Conservation (phyloP, 495 filamentous ascomycete species). For the Parathielavia hyrcaniae region DNA sequence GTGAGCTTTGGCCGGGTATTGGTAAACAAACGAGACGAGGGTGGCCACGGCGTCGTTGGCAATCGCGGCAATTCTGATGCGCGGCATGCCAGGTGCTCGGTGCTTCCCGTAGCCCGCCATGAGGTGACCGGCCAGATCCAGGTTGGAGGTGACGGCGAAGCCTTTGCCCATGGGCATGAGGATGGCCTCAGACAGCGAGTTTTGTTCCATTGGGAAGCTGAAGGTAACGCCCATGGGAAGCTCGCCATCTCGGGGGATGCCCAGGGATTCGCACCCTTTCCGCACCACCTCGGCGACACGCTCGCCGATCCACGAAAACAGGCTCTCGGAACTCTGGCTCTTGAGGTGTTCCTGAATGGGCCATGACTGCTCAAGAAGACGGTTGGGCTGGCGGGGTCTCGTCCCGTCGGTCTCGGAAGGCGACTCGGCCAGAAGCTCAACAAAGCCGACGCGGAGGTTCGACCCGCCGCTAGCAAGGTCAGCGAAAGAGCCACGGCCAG, state of each 20-base stretch:
- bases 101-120: constrained; percentile 58
- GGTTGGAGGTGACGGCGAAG: constrained; percentile 66
- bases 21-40: constrained; percentile 68
- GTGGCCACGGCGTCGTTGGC: constrained; percentile 79
- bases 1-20: constrained; percentile 33
- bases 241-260: constrained; percentile 33
- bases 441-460: constrained; percentile 72
- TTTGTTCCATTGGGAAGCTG: constrained; percentile 80
- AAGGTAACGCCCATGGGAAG: constrained; percentile 78
- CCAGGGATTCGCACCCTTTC: constrained; percentile 34
- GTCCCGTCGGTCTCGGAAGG: background rate
- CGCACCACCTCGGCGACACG: constrained; percentile 67
- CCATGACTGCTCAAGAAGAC: constrained; percentile 66
- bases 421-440: constrained; percentile 56
- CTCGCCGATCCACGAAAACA: constrained; percentile 75
- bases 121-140: constrained; percentile 66
- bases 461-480: constrained; percentile 54
- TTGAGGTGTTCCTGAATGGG: constrained; percentile 75
- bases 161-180: constrained; percentile 87
- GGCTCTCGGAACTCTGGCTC: constrained; percentile 63
- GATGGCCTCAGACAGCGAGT: constrained; percentile 65
- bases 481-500: constrained; percentile 11
- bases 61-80: constrained; percentile 66
- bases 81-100: constrained; percentile 49
- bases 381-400: constrained; percentile 11